A percentile compares a stretch with the other conserved stretches of the same genome.
These are phyloP conservation scores for Coemansia sp. DNA, from an alignment of 192 early-diverging fungal genomes.

Conservation along the genomic window DNA sequence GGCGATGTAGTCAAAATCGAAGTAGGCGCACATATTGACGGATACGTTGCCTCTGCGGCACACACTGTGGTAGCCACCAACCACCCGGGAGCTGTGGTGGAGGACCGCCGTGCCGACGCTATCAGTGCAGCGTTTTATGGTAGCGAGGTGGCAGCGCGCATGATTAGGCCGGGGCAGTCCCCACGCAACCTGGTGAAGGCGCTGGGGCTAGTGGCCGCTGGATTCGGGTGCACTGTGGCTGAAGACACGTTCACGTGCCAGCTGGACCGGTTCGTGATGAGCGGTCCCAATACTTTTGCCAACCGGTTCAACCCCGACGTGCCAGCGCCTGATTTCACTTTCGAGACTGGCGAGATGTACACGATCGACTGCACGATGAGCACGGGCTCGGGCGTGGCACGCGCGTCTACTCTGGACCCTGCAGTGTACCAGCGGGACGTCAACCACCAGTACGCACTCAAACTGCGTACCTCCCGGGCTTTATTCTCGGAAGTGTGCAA, in stretches of 20 bases:
- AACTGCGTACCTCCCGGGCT: constrained; percentile 61
- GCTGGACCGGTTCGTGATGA: constrained; percentile 75
- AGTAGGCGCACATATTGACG: constrained; percentile 89
- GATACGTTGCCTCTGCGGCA: constrained; percentile 80
- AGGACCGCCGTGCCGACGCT: constrained; percentile 73
- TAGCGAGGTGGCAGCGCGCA: constrained; percentile 77
- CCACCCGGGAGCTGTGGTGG: constrained; percentile 61
- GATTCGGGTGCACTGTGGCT: constrained; percentile 70
- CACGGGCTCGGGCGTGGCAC: constrained; percentile 62
- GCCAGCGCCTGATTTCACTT: constrained; percentile 64
- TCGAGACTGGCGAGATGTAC: constrained; percentile 74
- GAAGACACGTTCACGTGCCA: constrained; percentile 66
- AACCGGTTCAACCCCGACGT: constrained; percentile 62
- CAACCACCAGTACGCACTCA: constrained; percentile 70
- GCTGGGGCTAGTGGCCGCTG: constrained; percentile 57
- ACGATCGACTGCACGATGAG: constrained; percentile 71
- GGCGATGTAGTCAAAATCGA: constrained; percentile 93
- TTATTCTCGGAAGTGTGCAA: constrained; percentile 66
- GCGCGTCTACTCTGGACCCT: constrained; percentile 59
- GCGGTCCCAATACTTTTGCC: constrained; percentile 64
- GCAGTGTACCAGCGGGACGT: constrained; percentile 75
- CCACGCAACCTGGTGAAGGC: constrained; percentile 62
- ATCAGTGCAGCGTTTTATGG: constrained; percentile 82
- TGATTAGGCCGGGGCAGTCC: constrained; percentile 74
- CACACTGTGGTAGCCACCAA: constrained; percentile 78